A percentile compares a stretch with the other conserved stretches of the same genome.
Evolutionary conservation across 768 basidiomycete species (phyloP).

Genomic region (Phylloporus rhodoxanthus): DNA sequence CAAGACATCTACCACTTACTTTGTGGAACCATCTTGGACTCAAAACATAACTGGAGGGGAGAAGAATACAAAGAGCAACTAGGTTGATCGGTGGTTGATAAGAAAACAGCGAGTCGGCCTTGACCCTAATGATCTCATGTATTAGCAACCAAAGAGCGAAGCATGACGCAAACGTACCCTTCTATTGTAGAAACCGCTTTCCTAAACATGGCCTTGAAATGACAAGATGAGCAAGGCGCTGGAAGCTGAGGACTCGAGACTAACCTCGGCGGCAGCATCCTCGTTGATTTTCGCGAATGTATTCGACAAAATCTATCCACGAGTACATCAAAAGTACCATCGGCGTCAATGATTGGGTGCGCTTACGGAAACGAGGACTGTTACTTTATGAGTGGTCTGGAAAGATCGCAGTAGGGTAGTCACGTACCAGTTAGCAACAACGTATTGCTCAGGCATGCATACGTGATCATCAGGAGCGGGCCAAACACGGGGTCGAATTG

Average conservation of each 20-base stretch:
- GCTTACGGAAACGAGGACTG: slow-evolving; percentile 76
- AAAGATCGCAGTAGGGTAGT: slow-evolving; percentile 4
- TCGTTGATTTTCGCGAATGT: slow-evolving; percentile 92
- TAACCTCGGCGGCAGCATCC: slow-evolving; percentile 87
- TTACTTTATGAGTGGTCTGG: slow-evolving; percentile 6
- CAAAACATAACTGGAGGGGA: slow-evolving; percentile 82
- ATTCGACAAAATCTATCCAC: slow-evolving; percentile 80
- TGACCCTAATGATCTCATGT: slow-evolving; percentile 48
- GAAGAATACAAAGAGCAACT: slow-evolving; percentile 77
- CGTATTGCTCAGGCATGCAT: slow-evolving; percentile 90
- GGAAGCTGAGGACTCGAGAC: neutral
- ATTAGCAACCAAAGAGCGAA: slow-evolving; percentile 8
- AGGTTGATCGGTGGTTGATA: slow-evolving; percentile 94
- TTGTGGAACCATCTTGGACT: slow-evolving; percentile 98
- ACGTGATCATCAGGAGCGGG: slow-evolving; percentile 84
- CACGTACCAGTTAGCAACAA: slow-evolving; percentile 78
- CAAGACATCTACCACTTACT: slow-evolving; percentile 34
- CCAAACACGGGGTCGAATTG: slow-evolving; percentile 85
- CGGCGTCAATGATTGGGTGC: neutral
- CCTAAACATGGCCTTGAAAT: slow-evolving; percentile 81
- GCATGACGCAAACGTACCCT: slow-evolving; percentile 47
- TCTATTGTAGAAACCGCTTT: slow-evolving; percentile 92
- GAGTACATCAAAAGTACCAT: neutral
- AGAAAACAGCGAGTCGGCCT: slow-evolving; percentile 87
- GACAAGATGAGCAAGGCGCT: neutral